Conservation (phyloP, 2,329 filamentous ascomycete species). For the Penicillium paneum region DNA sequence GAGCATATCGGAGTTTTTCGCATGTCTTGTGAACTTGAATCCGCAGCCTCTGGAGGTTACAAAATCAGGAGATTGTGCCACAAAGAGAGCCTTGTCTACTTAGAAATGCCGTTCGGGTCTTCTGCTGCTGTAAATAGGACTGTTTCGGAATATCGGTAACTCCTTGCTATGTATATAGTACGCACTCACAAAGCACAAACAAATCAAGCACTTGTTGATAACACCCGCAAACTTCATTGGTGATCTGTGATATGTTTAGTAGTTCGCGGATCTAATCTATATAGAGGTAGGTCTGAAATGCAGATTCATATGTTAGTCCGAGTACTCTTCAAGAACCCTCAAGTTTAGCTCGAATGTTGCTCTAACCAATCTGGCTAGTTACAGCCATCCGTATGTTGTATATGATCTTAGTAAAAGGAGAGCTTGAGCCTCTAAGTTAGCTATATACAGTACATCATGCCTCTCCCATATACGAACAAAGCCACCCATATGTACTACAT, state of each 20-base stretch:
- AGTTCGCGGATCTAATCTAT: too few species aligned
- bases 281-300: not conserved
- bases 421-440: not conserved
- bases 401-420: not conserved
- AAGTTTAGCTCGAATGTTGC: not conserved
- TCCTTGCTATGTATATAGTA: not conserved
- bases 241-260: not conserved
- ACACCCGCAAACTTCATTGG: too few species aligned
- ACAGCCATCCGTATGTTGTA: not conserved
- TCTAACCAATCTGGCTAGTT: not conserved
- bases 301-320: not conserved
- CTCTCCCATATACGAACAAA: not conserved
- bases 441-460: not conserved
- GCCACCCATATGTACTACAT: not conserved
- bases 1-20: not conserved
- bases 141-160: not conserved
- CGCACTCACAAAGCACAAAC: not conserved
- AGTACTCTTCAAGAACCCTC: not conserved
- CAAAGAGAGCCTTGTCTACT: not conserved
- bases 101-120: not conserved
- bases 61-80: too few species aligned
- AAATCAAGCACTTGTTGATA: not conserved
- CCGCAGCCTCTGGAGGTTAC: too few species aligned
- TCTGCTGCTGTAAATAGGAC: not conserved
- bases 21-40: not conserved